Conservation (phyloP, 495 filamentous ascomycete genomes). For the Talaromyces thailandensis region DNA sequence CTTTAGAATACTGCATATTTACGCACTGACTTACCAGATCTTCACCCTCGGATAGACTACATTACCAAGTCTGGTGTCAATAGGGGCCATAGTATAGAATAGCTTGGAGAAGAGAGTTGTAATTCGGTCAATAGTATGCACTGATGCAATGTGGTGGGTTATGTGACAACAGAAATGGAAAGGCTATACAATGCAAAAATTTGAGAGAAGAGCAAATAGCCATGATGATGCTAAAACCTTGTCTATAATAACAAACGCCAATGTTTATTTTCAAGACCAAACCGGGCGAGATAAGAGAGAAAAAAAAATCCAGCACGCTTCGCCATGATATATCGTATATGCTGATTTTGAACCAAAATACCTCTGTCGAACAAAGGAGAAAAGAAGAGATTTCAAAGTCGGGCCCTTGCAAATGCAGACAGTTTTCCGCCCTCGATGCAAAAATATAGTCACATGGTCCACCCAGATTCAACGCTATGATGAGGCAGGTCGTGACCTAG, state of each 20-base stretch:
- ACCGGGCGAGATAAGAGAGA: background rate
- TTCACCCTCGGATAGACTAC: background rate
- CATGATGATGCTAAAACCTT: background rate
- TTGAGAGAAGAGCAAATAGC: background rate
- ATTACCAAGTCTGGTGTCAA: background rate
- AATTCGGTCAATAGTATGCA: background rate
- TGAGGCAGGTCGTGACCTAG: background rate
- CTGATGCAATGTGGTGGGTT: background rate
- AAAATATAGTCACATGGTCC: background rate
- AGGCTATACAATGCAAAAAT: background rate
- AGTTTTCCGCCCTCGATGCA: background rate
- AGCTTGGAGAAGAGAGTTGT: background rate
- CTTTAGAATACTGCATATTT: too few relatives aligned
- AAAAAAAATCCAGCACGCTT: background rate
- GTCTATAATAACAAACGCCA: background rate
- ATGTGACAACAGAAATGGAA: background rate
- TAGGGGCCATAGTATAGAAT: background rate
- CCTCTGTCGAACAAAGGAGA: background rate
- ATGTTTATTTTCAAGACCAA: background rate
- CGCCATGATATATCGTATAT: background rate
- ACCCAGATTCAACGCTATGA: background rate
- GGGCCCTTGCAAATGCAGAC: background rate
- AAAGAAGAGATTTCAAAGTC: background rate
- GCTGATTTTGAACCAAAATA: background rate
- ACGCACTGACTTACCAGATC: background rate